Evolutionary conservation across 1,284 basidiomycete species (phyloP).

Genomic region (Puccinia novopanici): DNA sequence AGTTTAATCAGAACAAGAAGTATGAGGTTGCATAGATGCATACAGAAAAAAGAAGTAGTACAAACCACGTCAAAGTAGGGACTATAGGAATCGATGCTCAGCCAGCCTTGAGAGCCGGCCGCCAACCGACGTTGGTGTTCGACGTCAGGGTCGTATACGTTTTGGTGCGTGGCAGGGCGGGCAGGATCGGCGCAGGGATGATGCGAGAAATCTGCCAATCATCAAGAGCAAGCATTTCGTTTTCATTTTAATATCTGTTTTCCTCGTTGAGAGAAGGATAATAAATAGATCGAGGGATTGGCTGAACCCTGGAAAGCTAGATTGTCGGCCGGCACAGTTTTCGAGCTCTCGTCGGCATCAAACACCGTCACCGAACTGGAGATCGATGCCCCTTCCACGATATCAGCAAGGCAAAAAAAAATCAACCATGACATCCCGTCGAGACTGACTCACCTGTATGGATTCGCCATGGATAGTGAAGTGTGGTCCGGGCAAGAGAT

Average conservation of each 20-base stretch:
- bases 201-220: conserved; percentile 23
- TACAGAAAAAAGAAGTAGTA: neutral
- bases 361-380: conserved; percentile 43
- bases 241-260: neutral
- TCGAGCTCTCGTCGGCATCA: conserved; percentile 38
- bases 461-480: conserved; percentile 5
- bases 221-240: neutral
- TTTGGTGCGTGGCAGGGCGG: neutral
- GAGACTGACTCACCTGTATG: neutral
- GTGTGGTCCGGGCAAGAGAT: neutral
- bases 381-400: no score
- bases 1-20: neutral
- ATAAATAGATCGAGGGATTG: neutral
- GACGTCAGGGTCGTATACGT: conserved; percentile 40
- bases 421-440: neutral
- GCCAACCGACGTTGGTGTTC: conserved; percentile 22
- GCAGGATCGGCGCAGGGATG: neutral
- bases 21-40: neutral
- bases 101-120: conserved; percentile 29
- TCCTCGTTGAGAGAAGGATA: neutral
- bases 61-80: conserved; percentile 46
- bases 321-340: conserved; percentile 10
- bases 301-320: conserved; percentile 38
- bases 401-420: neutral
- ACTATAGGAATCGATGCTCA: conserved; percentile 45